Evolutionary conservation across 495 filamentous ascomycete species (phyloP).

Genomic region (Chaetomidium leptoderma): DNA sequence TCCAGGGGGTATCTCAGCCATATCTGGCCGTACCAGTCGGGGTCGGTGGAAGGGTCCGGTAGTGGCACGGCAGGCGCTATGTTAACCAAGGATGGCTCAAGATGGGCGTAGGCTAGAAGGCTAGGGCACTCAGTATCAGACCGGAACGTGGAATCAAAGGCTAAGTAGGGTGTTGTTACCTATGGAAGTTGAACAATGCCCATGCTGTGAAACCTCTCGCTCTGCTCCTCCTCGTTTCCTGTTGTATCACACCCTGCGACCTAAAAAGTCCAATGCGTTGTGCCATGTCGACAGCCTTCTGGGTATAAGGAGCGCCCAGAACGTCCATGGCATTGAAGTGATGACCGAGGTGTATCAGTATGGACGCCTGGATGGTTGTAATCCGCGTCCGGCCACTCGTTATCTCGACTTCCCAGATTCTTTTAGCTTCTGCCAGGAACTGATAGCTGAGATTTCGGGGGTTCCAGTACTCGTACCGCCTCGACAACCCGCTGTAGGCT

Average conservation of each 20-base stretch:
- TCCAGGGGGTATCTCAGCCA: slow-evolving; percentile 31
- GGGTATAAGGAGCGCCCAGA: slow-evolving; percentile 14
- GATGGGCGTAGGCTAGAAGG: neutral
- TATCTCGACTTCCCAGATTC: slow-evolving; percentile 32
- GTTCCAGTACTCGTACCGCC: slow-evolving; percentile 31
- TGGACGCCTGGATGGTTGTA: slow-evolving; percentile 27
- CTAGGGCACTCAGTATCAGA: neutral
- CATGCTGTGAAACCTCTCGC: slow-evolving; percentile 30
- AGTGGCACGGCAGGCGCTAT: slow-evolving; percentile 23
- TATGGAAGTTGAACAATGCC: slow-evolving; percentile 28
- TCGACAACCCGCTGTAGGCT: slow-evolving; percentile 20
- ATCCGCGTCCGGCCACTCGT: slow-evolving; percentile 14
- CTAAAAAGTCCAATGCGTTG: slow-evolving; percentile 1
- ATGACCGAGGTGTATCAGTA: slow-evolving; percentile 24
- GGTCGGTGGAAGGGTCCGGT: slow-evolving; percentile 23
- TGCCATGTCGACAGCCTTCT: slow-evolving; percentile 11
- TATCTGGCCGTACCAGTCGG: slow-evolving; percentile 31
- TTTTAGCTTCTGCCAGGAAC: slow-evolving; percentile 33
- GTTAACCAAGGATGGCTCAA: slow-evolving; percentile 20
- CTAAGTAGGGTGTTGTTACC: too few relatives aligned
- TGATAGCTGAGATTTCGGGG: slow-evolving; percentile 30
- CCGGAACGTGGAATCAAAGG: neutral
- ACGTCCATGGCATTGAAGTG: slow-evolving; percentile 30
- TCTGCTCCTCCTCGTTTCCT: slow-evolving; percentile 6
- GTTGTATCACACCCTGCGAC: too few relatives aligned